Percentiles rank a stretch among this genome's conserved stretches.
Conservation (phyloP, 208 protist species). For the Leishmania tropica region DNA sequence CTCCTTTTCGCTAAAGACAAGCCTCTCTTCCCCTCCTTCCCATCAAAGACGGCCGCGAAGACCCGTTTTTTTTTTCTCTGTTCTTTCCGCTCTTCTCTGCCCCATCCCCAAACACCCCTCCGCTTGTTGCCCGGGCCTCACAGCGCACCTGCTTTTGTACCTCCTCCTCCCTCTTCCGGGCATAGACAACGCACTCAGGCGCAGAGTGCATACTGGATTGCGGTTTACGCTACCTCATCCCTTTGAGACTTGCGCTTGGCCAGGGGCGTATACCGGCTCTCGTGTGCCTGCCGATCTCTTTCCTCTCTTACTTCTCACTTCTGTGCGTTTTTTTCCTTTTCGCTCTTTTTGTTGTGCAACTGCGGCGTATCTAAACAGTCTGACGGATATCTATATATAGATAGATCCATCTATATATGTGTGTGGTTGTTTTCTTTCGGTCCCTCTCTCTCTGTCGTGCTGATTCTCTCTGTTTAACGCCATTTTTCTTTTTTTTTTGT, state of each 20-base stretch:
- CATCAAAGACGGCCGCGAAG: background rate
- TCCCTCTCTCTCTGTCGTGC: background rate
- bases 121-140: background rate
- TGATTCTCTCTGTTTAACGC: no score
- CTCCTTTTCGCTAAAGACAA: background rate
- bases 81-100: background rate
- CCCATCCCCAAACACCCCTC: background rate
- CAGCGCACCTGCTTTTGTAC: background rate
- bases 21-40: background rate
- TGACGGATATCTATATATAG: no score
- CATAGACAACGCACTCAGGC: background rate
- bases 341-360: background rate
- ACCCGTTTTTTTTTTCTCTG: background rate
- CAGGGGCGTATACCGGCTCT: background rate
- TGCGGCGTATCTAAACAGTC: background rate
- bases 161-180: background rate
- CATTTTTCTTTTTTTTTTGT: no score
- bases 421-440: background rate
- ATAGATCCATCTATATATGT: no score
- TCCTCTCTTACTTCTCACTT: background rate
- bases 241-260: background rate
- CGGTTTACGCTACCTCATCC: background rate
- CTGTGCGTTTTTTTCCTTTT: background rate
- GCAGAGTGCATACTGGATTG: background rate
- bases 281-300: background rate